phyloP scores from a whole-genome alignment of 805 yeast genomes.

The Metschnikowia proteae region DNA sequence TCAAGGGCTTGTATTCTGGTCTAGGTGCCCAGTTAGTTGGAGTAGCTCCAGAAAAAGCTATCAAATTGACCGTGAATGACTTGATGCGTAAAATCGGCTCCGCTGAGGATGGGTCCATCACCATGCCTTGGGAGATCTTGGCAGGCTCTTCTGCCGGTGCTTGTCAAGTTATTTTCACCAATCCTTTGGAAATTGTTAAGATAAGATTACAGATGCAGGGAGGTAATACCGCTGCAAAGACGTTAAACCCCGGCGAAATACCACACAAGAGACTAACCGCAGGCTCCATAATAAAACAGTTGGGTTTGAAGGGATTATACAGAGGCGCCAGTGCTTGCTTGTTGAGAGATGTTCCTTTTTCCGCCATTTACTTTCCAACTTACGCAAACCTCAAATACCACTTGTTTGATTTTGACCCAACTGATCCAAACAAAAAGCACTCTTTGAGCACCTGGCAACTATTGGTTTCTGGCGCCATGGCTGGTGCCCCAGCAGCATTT shows the following conservation, averaged over 20 bases:
- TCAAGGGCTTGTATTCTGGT: constrained; percentile 86
- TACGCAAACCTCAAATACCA: constrained; percentile 88
- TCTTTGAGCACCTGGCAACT: constrained; percentile 79
- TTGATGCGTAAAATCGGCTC: constrained; percentile 72
- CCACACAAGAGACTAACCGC: constrained; percentile 52
- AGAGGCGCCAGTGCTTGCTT: constrained; percentile 91
- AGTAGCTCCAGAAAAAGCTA: constrained; percentile 98
- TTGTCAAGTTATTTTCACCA: constrained; percentile 93
- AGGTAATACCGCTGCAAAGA: constrained; percentile 49
- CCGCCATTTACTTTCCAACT: constrained; percentile 95
- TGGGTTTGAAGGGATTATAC: constrained; percentile 83
- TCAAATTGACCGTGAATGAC: constrained; percentile 92
- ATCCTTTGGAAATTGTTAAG: constrained; percentile 93
- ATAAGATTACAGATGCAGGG: constrained; percentile 95
- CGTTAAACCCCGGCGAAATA: constrained; percentile 31
- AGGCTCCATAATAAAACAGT: constrained; percentile 64
- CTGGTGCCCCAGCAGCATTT: constrained; percentile 98
- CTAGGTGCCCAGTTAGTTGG: constrained; percentile 92
- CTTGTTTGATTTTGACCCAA: constrained; percentile 78
- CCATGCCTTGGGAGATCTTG: constrained; percentile 62
- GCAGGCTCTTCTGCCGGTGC: constrained; percentile 97
- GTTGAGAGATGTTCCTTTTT: constrained; percentile 92
- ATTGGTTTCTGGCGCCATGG: constrained; percentile 83
- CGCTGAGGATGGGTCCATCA: constrained; percentile 34
- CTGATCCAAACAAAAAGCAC: constrained; percentile 51